Percentiles rank a stretch among this genome's conserved stretches.
Evolutionary conservation across 2,329 filamentous ascomycete species (phyloP).

Genomic region (Microthyrium microscopicum): DNA sequence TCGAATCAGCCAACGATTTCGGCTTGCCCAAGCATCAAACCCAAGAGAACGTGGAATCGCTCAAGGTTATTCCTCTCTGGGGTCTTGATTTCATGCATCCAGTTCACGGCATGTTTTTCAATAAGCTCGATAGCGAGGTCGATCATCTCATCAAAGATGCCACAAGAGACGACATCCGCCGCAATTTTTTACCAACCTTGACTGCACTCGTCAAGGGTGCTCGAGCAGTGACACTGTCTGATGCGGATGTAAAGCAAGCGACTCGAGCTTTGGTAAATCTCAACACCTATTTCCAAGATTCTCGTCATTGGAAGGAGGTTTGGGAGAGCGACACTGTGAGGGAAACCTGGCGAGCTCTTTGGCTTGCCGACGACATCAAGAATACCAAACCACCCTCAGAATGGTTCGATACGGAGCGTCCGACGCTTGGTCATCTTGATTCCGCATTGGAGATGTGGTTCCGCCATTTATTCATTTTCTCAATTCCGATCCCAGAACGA

Average conservation of each 20-base stretch:
- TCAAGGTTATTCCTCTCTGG: constrained; percentile 26
- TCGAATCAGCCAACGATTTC: constrained; percentile 26
- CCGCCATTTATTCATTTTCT: constrained; percentile 37
- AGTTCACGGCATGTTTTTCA: constrained; percentile 24
- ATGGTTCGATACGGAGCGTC: constrained; percentile 29
- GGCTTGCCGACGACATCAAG: constrained; percentile 27
- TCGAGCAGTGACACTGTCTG: constrained; percentile 21
- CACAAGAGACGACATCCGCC: constrained; percentile 21
- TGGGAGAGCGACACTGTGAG: constrained; percentile 31
- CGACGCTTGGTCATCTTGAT: constrained; percentile 29
- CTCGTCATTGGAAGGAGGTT: constrained; percentile 28
- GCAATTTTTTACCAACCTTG: constrained; percentile 24
- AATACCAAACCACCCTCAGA: constrained; percentile 24
- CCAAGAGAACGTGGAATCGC: constrained; percentile 25
- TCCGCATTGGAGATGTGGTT: constrained; percentile 30
- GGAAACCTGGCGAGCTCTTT: constrained; percentile 28
- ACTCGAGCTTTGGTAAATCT: constrained; percentile 24
- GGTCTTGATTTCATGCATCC: constrained; percentile 26
- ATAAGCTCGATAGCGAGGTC: constrained; percentile 24
- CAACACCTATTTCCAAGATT: constrained; percentile 28
- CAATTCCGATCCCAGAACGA: constrained; percentile 37
- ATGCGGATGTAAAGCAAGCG: constrained; percentile 23
- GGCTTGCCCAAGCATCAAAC: constrained; percentile 26
- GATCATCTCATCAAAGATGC: constrained; percentile 19
- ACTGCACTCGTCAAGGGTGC: constrained; percentile 24